phyloP scores from a whole-genome alignment of 192 early-diverging fungal species.

The Umbelopsis isabellina region DNA sequence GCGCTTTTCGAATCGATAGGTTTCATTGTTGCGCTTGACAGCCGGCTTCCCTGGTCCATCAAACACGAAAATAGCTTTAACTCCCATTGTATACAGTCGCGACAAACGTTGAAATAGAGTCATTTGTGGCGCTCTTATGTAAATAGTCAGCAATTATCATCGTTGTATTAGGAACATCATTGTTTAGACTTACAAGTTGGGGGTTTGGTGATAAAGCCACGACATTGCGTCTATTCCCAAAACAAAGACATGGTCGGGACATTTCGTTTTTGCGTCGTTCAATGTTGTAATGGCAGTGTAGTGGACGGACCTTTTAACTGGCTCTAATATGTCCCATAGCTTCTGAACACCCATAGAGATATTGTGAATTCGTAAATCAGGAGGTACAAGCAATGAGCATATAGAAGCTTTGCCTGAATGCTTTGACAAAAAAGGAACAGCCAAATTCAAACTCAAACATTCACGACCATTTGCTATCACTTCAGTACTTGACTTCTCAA shows the following conservation, averaged over 20 bases:
- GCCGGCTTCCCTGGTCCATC: slow-evolving; percentile 26
- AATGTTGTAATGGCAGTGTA: slow-evolving; percentile 4
- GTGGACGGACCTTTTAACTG: neutral
- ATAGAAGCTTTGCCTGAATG: too few species aligned
- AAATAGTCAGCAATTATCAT: too few species aligned
- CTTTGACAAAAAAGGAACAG: neutral
- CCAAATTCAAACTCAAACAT: neutral
- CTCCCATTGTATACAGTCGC: slow-evolving; percentile 27
- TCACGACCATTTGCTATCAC: too few species aligned
- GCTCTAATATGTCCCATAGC: slow-evolving; percentile 1
- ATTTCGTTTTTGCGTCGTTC: neutral
- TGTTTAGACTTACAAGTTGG: neutral
- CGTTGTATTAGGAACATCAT: too few species aligned
- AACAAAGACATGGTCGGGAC: neutral
- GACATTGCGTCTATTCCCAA: neutral
- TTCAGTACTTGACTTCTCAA: too few species aligned
- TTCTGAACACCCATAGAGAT: neutral
- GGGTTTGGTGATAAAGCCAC: slow-evolving; percentile 1
- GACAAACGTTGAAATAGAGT: slow-evolving; percentile 28
- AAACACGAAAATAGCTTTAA: slow-evolving; percentile 39
- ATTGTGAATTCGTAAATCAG: too few species aligned
- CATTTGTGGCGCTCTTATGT: neutral
- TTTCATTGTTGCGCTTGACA: slow-evolving; percentile 19
- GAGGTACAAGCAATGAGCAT: neutral
- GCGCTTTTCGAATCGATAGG: neutral